These are phyloP conservation scores for Centaurea solstitialis DNA, from an alignment of 129 eudicot genomes.

Conservation along the genomic window DNA sequence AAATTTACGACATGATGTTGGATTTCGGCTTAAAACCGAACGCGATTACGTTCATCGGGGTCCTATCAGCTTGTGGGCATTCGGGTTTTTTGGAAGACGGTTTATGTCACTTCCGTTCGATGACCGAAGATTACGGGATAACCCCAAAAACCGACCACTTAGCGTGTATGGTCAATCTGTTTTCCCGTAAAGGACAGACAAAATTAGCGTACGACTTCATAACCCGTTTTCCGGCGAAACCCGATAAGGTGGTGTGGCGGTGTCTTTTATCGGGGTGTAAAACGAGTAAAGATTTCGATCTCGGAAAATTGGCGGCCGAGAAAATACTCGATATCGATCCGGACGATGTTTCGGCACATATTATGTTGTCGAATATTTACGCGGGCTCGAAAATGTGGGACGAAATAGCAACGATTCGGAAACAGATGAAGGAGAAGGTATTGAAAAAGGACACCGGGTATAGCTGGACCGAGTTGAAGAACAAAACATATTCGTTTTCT, in stretches of 20 bases:
- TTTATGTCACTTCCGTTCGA: slow-evolving; percentile 44
- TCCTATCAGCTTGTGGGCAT: slow-evolving; percentile 82
- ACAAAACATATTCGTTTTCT: slow-evolving; percentile 44
- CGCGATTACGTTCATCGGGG: slow-evolving; percentile 61
- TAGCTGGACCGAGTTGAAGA: slow-evolving; percentile 66
- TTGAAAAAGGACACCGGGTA: slow-evolving; percentile 65
- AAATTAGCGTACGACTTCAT: slow-evolving; percentile 59
- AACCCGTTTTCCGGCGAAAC: slow-evolving; percentile 29
- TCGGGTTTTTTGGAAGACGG: slow-evolving; percentile 64
- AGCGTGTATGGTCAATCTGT: slow-evolving; percentile 71
- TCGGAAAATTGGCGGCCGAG: slow-evolving; percentile 64
- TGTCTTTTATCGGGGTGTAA: slow-evolving; percentile 72
- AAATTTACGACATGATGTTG: slow-evolving; percentile 49
- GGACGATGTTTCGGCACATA: slow-evolving; percentile 62
- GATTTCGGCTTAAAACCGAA: slow-evolving; percentile 51
- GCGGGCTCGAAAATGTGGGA: slow-evolving; percentile 62
- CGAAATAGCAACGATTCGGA: slow-evolving; percentile 56
- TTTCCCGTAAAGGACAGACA: slow-evolving; percentile 63
- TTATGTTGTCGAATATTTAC: slow-evolving; percentile 70
- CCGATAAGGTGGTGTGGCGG: slow-evolving; percentile 78
- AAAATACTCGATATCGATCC: slow-evolving; percentile 64
- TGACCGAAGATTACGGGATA: slow-evolving; percentile 45
- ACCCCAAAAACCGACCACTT: slow-evolving; percentile 65
- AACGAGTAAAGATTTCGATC: slow-evolving; percentile 45
- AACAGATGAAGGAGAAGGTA: slow-evolving; percentile 51